Base-by-base conservation (phyloP, 2,329 filamentous ascomycete genomes). In the Microsporum ferrugineum region DNA sequence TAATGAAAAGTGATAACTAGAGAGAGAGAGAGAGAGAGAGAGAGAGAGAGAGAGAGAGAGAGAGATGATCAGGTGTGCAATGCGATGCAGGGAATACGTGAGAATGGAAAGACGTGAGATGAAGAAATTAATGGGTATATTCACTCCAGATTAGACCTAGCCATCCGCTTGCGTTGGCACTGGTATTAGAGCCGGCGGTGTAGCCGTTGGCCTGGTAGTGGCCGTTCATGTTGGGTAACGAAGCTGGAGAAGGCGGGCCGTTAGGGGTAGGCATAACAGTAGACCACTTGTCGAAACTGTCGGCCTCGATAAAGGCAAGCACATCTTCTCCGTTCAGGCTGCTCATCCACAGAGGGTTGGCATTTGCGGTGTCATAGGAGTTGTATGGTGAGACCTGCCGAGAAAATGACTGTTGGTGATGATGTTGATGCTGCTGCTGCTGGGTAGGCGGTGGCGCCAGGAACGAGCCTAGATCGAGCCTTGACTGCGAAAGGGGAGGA, bases 301-400 rank as follows among this genome's bases (percentile, higher is more conserved):
- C 62, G 3, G 64, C 64, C 23, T 64, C 64, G 43, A 66, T 43
- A 41, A 66, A 66, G 8, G 55, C 57, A 39, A 64, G 41, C 17
- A 65, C 61, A 60, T 66, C 65, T 34, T 66, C 65, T 12, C 65
- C 65, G 12, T 58, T 61, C 23, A 66, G 57, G 34, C 63, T 63
- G 58, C 49, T 53, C 27, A 33, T 31, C 49, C 49, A 53, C 8
- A 53, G 41, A 7, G 33, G 27, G n/a, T 39, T 29, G 38, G 43
- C 53, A 8, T 39, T 38, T 7, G 53, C 12, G 0, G 17, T 7
- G n/a, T 29, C 29, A 8, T 55, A 45, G 29, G 57, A 59, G 5
- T 5, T 34, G n/a, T 59, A 27, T 14, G 49, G 49, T 6, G 61
- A 56, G n/a, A 41, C 49, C 14, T 57, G 56, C 12, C 59, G 27